These are phyloP conservation scores for Suillus fuscotomentosus DNA, from an alignment of 768 basidiomycete species.

Conservation along the genomic window DNA sequence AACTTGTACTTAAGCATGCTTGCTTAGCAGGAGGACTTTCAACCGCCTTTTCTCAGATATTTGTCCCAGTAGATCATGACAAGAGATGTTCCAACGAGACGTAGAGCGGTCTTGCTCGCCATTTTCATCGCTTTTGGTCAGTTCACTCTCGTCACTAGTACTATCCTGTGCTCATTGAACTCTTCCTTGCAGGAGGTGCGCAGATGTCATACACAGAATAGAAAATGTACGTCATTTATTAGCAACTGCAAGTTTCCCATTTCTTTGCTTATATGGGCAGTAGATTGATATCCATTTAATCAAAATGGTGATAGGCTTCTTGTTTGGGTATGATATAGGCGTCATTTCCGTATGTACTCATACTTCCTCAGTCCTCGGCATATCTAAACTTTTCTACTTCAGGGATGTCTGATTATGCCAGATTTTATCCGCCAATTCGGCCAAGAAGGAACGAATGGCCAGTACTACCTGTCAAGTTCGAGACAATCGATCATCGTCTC, in stretches of 20 bases:
- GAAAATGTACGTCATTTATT: neutral
- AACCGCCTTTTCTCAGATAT: neutral
- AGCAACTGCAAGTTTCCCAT: conserved; percentile 3
- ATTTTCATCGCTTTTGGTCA: conserved; percentile 73
- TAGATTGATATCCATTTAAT: neutral
- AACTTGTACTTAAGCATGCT: conserved; percentile 12
- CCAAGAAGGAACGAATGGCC: conserved; percentile 44
- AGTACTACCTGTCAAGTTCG: conserved; percentile 52
- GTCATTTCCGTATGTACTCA: conserved; percentile 58
- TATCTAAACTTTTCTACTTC: conserved; percentile 3
- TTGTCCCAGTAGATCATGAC: conserved; percentile 16
- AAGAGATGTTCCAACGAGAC: conserved; percentile 57
- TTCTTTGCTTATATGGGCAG: neutral
- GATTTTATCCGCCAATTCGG: conserved; percentile 75
- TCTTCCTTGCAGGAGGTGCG: conserved; percentile 20
- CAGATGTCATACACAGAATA: neutral
- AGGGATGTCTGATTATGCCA: conserved; percentile 80
- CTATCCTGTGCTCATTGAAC: neutral
- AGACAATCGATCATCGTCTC: conserved; percentile 80
- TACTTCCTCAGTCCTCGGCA: neutral
- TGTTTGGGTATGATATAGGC: conserved; percentile 78
- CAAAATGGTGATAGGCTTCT: conserved; percentile 42
- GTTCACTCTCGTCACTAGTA: conserved; percentile 16
- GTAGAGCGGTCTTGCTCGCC: conserved; percentile 60
- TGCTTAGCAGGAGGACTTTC: neutral